Evolutionary conservation across 331 rosid genomes (phyloP), one percentile per base, ranked within the genome.

Genomic region (Malus hybrid): DNA sequence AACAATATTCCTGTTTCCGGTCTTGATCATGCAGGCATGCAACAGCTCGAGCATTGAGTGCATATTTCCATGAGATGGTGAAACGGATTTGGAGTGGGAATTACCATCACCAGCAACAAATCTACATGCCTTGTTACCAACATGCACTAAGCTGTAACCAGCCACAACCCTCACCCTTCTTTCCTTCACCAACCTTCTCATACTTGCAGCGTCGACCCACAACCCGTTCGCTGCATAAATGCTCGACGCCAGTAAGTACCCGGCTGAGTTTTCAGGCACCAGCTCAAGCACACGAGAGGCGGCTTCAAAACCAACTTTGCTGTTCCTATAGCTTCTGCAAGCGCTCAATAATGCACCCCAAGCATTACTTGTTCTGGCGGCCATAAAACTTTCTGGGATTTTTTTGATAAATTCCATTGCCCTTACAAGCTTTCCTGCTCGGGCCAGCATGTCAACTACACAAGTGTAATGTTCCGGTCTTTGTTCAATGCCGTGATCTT

Each of bases 291-390:
- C 79, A 75, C 7, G 81, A 72, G 50, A 67, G 36, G 71, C 73
- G 6, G 79, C 88, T 81, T 52, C 81, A 3, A 50, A n/a, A 2
- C 81, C 85, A n/a, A 85, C 39, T 65, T 61, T 28, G 1, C 69
- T 56, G 46, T 81, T 84, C 39, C 74, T 80, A 62, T 56, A 70
- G 75, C 79, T 85, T 73, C 74, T 81, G 7, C 88, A 85, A 52
- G 85, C 79, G 61, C 88, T 78, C 79, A 85, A 81, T 60, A 85
- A 57, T 33, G 88, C 80, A 59, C 83, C 80, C 83, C 83, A 85
- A 70, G 69, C 69, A 66, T 77, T n/a, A 28, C 54, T 81, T n/a
- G 71, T 83, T 22, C 79, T 54, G 4, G 64, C 14, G 12, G 74
- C 75, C 76, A 54, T 73, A 33, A 85, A 39, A 66, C 80, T 79